Evolutionary conservation across 2,329 filamentous ascomycete genomes (phyloP).

Genomic region (Ophiostoma ulmi): DNA sequence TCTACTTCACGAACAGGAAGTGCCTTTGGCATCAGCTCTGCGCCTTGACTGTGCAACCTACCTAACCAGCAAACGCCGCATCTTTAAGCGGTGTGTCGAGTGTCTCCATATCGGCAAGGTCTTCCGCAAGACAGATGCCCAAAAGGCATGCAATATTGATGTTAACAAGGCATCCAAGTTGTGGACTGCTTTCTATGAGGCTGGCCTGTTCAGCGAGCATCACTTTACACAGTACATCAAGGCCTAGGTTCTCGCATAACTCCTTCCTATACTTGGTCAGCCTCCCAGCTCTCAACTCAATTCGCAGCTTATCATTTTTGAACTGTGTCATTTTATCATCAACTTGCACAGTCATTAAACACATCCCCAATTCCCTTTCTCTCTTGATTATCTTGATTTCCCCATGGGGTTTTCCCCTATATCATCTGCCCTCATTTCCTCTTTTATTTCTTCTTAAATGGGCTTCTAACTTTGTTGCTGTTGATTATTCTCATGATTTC

Average conservation of each 20-base stretch:
- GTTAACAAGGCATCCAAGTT: constrained; percentile 96
- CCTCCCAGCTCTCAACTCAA: neutral
- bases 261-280: neutral
- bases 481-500: neutral
- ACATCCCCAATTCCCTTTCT: neutral
- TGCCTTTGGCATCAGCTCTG: constrained; percentile 69
- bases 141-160: constrained; percentile 96
- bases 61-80: constrained; percentile 84
- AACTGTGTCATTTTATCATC: neutral
- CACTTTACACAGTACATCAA: constrained; percentile 37
- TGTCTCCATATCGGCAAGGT: constrained; percentile 66
- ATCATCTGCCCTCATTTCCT: neutral
- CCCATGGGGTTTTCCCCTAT: neutral
- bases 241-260: neutral
- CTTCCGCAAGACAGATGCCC: constrained; percentile 91
- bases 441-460: neutral
- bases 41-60: constrained; percentile 84
- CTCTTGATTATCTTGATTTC: neutral
- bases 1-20: constrained; percentile 72
- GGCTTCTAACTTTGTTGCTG: neutral
- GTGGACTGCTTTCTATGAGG: constrained; percentile 81
- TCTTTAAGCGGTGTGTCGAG: constrained; percentile 73
- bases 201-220: constrained; percentile 67
- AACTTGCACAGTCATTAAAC: neutral
- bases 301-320: neutral